Percentiles rank a stretch among this genome's conserved stretches.
These are phyloP conservation scores for Ogataea polymorpha DNA, from an alignment of 805 yeast species.

Conservation along the genomic window DNA sequence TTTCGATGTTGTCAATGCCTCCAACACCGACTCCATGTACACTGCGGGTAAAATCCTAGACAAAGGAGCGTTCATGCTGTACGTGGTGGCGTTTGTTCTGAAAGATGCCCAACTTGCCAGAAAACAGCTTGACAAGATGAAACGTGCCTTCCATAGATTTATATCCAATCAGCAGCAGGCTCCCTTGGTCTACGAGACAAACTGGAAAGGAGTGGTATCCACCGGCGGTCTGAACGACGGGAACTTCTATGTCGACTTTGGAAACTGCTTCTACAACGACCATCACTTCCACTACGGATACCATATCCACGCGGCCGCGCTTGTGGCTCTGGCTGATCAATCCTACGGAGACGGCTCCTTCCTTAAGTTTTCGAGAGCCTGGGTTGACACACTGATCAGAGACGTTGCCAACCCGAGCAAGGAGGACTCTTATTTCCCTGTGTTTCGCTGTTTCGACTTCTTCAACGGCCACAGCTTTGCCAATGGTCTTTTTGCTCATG, in stretches of 20 bases:
- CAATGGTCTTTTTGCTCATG: constrained; percentile 57
- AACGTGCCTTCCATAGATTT: constrained; percentile 67
- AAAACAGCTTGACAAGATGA: constrained; percentile 53
- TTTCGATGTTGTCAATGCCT: constrained; percentile 50
- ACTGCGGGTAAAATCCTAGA: constrained; percentile 85
- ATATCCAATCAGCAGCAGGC: constrained; percentile 62
- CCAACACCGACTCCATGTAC: constrained; percentile 83
- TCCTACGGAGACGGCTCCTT: constrained; percentile 49
- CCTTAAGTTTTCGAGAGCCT: constrained; percentile 44
- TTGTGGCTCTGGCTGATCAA: constrained; percentile 64
- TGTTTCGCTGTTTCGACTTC: constrained; percentile 66
- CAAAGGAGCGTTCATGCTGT: constrained; percentile 84
- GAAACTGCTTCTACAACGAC: constrained; percentile 76
- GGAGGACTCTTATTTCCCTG: constrained; percentile 57
- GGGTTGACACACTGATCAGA: constrained; percentile 60
- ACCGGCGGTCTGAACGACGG: constrained; percentile 47
- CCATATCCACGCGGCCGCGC: constrained; percentile 78
- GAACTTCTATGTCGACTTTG: constrained; percentile 49
- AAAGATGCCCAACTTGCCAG: constrained; percentile 51
- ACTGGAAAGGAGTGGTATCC: constrained; percentile 78
- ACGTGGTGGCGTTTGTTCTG: constrained; percentile 65
- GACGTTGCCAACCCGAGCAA: constrained; percentile 65
- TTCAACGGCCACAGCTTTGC: constrained; percentile 76
- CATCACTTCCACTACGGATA: constrained; percentile 90
- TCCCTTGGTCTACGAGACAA: constrained; percentile 75